A percentile compares a stretch with the other conserved stretches of the same genome.
Conservation (phyloP, 208 protist species). For the Leishmania arabica region DNA sequence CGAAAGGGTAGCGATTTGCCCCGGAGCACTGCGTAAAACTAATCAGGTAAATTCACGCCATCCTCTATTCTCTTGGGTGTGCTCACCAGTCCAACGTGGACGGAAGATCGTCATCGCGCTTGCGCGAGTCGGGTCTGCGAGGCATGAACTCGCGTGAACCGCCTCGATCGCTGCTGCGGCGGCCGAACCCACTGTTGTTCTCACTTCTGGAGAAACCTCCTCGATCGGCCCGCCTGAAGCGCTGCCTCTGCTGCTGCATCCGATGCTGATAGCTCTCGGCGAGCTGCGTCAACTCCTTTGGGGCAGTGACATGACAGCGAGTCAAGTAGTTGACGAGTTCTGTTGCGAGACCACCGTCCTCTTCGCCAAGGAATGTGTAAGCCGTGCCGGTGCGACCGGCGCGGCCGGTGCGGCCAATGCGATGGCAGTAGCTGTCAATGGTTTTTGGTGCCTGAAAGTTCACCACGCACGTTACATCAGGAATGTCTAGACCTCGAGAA, state of each 20-base stretch:
- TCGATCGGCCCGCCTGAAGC: not conserved
- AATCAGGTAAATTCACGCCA: not conserved
- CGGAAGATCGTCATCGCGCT: not conserved
- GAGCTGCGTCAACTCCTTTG: conserved; percentile 48
- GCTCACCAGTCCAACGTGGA: conserved; percentile 9
- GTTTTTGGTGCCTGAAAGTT: conserved; percentile 93
- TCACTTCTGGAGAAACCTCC: conserved; percentile 14
- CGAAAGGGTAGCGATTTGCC: not conserved
- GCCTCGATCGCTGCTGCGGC: conserved; percentile 2
- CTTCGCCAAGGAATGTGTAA: conserved; percentile 82
- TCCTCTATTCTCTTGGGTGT: not conserved
- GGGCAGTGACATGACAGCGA: conserved; percentile 64
- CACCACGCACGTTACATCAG: conserved; percentile 93
- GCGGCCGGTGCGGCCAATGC: conserved; percentile 95
- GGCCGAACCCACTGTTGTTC: not conserved
- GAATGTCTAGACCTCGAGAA: conserved; percentile 95
- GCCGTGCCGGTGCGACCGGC: conserved; percentile 82
- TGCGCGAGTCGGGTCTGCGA: not conserved
- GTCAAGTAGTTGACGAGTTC: conserved; percentile 77
- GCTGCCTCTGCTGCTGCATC: not conserved
- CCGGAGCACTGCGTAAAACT: not conserved
- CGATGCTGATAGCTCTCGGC: conserved; percentile 35
- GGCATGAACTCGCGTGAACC: not conserved
- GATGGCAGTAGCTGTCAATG: conserved; percentile 96
- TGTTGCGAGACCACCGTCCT: conserved; percentile 54